A percentile compares a stretch with the other conserved stretches of the same genome.
Conservation (phyloP, 1,284 basidiomycete genomes). For the Dichomitus squalens region DNA sequence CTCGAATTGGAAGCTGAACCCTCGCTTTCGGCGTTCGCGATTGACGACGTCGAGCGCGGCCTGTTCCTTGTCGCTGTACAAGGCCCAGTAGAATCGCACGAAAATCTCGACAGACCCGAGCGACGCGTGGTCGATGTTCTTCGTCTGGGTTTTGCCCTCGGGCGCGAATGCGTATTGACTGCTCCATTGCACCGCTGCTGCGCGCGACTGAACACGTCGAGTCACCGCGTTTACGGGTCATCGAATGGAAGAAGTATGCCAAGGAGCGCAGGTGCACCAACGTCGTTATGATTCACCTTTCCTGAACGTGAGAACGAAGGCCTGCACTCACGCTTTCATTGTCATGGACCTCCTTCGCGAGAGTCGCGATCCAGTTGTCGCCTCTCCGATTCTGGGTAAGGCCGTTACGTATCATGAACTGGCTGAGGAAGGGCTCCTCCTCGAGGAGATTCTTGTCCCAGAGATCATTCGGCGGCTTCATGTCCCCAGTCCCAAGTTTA, state of each 20-base stretch:
- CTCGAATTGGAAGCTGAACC: background rate
- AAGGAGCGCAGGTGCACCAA: background rate
- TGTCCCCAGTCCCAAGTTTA: background rate
- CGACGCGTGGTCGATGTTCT: background rate
- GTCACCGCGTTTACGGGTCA: background rate
- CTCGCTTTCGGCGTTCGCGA: slow-evolving; percentile 7
- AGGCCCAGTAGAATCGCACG: slow-evolving; percentile 32
- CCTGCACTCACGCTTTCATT: slow-evolving; percentile 2
- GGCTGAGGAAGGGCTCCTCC: slow-evolving; percentile 32
- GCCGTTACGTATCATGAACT: slow-evolving; percentile 23
- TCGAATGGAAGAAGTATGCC: background rate
- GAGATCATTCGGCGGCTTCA: background rate
- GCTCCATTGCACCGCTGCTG: slow-evolving; percentile 27
- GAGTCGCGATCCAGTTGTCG: slow-evolving; percentile 16
- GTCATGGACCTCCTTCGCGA: slow-evolving; percentile 11
- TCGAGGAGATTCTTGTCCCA: slow-evolving; percentile 30
- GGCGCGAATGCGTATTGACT: slow-evolving; percentile 18
- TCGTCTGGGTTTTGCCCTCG: background rate
- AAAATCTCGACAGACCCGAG: slow-evolving; percentile 21
- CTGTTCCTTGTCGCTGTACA: slow-evolving; percentile 4
- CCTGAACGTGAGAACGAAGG: background rate
- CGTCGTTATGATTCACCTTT: background rate
- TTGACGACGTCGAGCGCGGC: slow-evolving; percentile 11
- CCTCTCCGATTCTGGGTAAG: background rate
- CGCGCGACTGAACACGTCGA: slow-evolving; percentile 12